Evolutionary conservation across 1,139 yeast species (phyloP), one percentile per base, ranked within the genome.

Genomic region (Pichia sp.): DNA sequence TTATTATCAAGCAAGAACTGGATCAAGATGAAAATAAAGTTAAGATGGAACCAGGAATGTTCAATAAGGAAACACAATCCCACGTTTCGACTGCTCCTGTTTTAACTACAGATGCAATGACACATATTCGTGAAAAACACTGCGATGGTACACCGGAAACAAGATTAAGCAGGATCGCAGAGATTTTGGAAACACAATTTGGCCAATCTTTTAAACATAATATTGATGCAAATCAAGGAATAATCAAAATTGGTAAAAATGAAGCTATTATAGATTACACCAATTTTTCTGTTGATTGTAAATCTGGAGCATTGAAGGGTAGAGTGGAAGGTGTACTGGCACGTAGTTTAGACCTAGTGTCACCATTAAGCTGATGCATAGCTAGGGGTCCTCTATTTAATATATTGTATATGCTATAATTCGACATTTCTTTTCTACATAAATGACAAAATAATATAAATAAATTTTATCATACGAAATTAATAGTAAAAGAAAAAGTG

Each of bases 321-420:
- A 76, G 98, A 60, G 80, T 92, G 4, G 87, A 82, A 53, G 92
- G 85, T 53, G 82, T 92, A 16, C 67, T 92, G 45, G 78, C 76
- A 43, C 74, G 95, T 49, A 95, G 95, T 8, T 74, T 83, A 47
- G 84, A 77, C 39, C 69, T 92, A 41, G 90, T 89, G 2, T 90
- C 97, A 10, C 97, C 98, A 3, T 69, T 92, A 37, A 66, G 37
- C n/a, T 40, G 38, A 35, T 16, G 16, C 16, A 16, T 16, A 16
- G 16, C 16, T 16, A 16, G 16, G 16, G 16, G 16, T 16, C 16
- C 16, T 16, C 16, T 31, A 31, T 31, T 20, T 22, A 11, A 6
- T 22, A 4, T 6, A 22, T 12, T 32, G 26, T 32, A 32, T 32
- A 32, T 32, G 9, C 9, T 26, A 26, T 26, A 26, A 9, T 9